Conservation (phyloP, 768 basidiomycete genomes). For the Psilocybe cyanescens region DNA sequence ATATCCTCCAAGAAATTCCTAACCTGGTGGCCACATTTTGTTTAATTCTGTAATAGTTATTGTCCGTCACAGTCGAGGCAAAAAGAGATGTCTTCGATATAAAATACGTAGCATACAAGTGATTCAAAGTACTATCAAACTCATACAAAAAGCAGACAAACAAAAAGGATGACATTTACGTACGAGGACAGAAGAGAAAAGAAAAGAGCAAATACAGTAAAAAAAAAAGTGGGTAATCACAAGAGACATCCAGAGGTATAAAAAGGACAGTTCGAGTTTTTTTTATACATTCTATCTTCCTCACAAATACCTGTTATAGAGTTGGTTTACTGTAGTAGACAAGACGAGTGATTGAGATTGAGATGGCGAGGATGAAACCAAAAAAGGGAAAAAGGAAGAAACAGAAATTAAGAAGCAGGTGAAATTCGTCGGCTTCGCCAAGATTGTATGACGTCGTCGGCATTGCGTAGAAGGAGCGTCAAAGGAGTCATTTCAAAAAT, state of each 20-base stretch:
- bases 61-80: neutral
- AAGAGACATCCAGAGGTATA: constrained; percentile 17
- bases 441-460: neutral
- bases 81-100: neutral
- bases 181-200: constrained; percentile 4
- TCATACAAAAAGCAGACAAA: constrained; percentile 5
- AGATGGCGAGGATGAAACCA: neutral
- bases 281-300: constrained; percentile 8
- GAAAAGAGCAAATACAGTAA: constrained; percentile 4
- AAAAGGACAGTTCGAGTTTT: neutral
- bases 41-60: no score
- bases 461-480: neutral
- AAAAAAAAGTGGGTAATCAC: constrained; percentile 4
- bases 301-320: neutral
- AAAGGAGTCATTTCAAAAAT: neutral
- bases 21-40: no score
- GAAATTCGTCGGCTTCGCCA: neutral
- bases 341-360: neutral
- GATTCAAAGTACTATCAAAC: constrained; percentile 6
- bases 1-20: no score
- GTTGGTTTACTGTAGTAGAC: neutral
- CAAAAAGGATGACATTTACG: neutral
- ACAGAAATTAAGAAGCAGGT: constrained; percentile 10
- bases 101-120: constrained; percentile 9
- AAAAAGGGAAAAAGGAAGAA: constrained; percentile 10